A percentile compares a stretch with the other conserved stretches of the same genome.
Evolutionary conservation across 2,329 filamentous ascomycete species (phyloP).

Genomic region (Rhynchosporium graminicola): DNA sequence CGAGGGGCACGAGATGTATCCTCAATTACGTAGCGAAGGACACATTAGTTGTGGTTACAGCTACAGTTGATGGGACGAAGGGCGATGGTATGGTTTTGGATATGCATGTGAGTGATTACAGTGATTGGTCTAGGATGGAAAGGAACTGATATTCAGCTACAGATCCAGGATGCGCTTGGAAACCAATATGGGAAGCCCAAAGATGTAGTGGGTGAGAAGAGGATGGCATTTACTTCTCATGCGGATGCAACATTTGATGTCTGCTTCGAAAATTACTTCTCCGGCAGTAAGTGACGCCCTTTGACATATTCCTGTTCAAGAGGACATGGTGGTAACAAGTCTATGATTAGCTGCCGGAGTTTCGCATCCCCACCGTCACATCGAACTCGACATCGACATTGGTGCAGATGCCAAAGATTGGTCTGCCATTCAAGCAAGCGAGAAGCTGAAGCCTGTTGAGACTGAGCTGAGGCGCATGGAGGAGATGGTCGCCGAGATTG

Average conservation of each 20-base stretch:
- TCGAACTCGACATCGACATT: constrained; percentile 49
- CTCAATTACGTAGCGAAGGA: constrained; percentile 93
- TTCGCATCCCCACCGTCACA: constrained; percentile 58
- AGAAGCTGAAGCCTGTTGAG: constrained; percentile 98
- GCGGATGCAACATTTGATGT: constrained; percentile 93
- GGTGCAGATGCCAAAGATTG: constrained; percentile 78
- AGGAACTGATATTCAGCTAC: constrained; percentile 11
- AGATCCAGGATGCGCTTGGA: constrained; percentile 94
- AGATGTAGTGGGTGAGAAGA: constrained; percentile 79
- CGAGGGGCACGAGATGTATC: constrained; percentile 81
- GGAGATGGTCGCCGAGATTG: constrained; percentile 86
- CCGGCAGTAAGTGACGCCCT: constrained; percentile 59
- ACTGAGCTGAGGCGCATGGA: constrained; percentile 91
- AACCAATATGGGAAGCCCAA: constrained; percentile 94
- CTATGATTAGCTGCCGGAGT: constrained; percentile 27
- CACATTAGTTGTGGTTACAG: constrained; percentile 92
- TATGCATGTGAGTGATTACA: constrained; percentile 72
- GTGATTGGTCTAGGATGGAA: constrained; percentile 5
- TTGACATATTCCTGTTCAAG: background rate
- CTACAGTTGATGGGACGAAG: constrained; percentile 79
- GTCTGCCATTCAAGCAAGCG: constrained; percentile 91
- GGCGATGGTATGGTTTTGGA: constrained; percentile 93
- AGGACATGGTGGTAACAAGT: constrained; percentile 14
- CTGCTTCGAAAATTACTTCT: constrained; percentile 86
- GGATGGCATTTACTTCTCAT: constrained; percentile 91